Base-by-base conservation (phyloP, 192 early-diverging fungal genomes). In the Chytriomyces sp. region DNA sequence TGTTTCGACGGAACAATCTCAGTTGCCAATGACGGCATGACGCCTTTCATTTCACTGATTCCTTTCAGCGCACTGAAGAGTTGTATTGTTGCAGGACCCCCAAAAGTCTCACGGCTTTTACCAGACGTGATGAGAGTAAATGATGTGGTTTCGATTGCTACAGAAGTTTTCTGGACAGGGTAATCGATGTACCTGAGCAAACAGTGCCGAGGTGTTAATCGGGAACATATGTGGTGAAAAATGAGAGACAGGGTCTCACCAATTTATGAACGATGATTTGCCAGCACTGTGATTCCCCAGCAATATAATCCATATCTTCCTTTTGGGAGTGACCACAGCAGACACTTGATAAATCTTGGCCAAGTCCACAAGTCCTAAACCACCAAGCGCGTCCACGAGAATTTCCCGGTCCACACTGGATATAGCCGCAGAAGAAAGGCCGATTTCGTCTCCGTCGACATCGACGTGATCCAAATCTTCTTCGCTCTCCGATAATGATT, bases 141-240 rank as follows among this genome's bases (percentile, higher is more conserved):
- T 8, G 62, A 45, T 2, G 72, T 74, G n/a, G 72, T 74, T 43
- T 74, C 72, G 64, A 74, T 74, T 1, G 72, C 61, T 11, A 74
- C 72, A 7, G 72, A 64, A 16, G 72, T 74, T 49, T 74, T 74
- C 49, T 74, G 72, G 45, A 74, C 72, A n/a, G 60, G 61, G 20
- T 18, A 20, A 45, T 63, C 72, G n/a, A 50, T 46, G 60, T 64
- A 74, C 72, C 72, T 57, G 53, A 57, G 53, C 53, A 57, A 57
- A 0, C 53, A 20, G 53, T 57, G 53, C 28, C 0, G 2, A 35
- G 28, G 28, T 43, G 64, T 74, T 74, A 49, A 63, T 63, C 59
- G 49, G 63, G 0, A 6, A 35, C 0, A 45, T 43, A 20, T 62
- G 63, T 64, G 59, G 28, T n/a, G 60, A 57, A 20, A 57, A 18